Percentiles rank a stretch among this genome's conserved stretches.
Conservation (phyloP, 768 basidiomycete species). For the Boletus sp. region DNA sequence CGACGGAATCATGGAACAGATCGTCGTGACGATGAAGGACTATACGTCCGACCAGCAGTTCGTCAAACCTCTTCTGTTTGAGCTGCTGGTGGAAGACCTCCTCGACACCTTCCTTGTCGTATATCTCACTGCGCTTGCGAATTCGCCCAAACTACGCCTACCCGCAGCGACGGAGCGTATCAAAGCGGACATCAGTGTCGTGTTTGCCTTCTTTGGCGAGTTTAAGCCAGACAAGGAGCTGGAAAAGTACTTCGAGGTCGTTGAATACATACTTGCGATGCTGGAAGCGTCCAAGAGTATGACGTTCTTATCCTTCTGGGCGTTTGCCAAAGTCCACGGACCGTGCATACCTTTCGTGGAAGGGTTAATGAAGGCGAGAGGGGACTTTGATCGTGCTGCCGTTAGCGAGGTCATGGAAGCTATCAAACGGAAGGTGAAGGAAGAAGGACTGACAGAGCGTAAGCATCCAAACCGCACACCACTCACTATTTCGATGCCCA, state of each 20-base stretch:
- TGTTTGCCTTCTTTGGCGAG: slow-evolving; percentile 76
- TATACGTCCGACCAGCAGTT: slow-evolving; percentile 94
- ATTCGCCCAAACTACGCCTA: slow-evolving; percentile 81
- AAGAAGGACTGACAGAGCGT: slow-evolving; percentile 82
- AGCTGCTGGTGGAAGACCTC: slow-evolving; percentile 89
- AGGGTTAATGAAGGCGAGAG: slow-evolving; percentile 80
- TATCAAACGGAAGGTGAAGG: slow-evolving; percentile 87
- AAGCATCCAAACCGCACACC: slow-evolving; percentile 32
- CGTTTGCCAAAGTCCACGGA: slow-evolving; percentile 90
- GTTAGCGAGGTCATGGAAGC: slow-evolving; percentile 93
- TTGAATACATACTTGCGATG: slow-evolving; percentile 79
- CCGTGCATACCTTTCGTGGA: slow-evolving; percentile 92
- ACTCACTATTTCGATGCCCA: not conserved
- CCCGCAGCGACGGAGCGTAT: slow-evolving; percentile 83
- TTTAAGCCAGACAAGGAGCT: slow-evolving; percentile 78
- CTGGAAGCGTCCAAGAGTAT: slow-evolving; percentile 85
- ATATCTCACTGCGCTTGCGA: slow-evolving; percentile 85
- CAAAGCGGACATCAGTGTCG: slow-evolving; percentile 72
- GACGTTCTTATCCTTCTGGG: slow-evolving; percentile 90
- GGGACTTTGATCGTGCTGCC: slow-evolving; percentile 86
- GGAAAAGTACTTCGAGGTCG: slow-evolving; percentile 77
- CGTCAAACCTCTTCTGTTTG: slow-evolving; percentile 86
- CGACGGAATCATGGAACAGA: slow-evolving; percentile 80
- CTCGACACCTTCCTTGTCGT: slow-evolving; percentile 85
- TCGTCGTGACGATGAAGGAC: slow-evolving; percentile 93